Conservation (phyloP, 768 basidiomycete genomes). For the Leccinum ochraceum region DNA sequence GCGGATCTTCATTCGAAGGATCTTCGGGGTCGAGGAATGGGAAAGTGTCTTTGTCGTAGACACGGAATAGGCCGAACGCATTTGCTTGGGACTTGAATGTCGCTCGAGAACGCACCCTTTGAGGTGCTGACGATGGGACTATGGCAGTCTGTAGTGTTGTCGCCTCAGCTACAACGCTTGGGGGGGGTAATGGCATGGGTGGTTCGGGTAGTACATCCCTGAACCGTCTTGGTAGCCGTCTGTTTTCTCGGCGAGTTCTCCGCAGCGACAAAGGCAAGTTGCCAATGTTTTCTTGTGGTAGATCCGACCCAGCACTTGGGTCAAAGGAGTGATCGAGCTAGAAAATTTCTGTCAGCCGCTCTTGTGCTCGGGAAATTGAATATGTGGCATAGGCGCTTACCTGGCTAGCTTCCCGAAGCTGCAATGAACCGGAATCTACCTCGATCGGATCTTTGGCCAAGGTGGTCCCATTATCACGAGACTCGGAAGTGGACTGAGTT, state of each 20-base stretch:
- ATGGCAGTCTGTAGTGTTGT: neutral
- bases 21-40: no score
- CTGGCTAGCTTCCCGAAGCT: neutral
- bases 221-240: neutral
- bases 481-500: no score
- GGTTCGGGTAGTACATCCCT: no score
- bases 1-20: no score
- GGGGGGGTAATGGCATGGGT: no score
- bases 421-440: neutral
- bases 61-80: no score
- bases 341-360: neutral
- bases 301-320: neutral
- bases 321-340: neutral
- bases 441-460: neutral
- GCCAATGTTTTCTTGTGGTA: neutral
- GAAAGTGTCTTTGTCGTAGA: no score
- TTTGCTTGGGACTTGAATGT: neutral
- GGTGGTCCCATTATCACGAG: no score
- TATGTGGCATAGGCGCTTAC: neutral
- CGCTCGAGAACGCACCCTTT: neutral
- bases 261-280: neutral
- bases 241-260: neutral
- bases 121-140: neutral
- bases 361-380: neutral
- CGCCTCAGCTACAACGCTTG: neutral